Evolutionary conservation across 2,329 filamentous ascomycete genomes (phyloP).

Genomic region (Exophiala phaeomuriformis): DNA sequence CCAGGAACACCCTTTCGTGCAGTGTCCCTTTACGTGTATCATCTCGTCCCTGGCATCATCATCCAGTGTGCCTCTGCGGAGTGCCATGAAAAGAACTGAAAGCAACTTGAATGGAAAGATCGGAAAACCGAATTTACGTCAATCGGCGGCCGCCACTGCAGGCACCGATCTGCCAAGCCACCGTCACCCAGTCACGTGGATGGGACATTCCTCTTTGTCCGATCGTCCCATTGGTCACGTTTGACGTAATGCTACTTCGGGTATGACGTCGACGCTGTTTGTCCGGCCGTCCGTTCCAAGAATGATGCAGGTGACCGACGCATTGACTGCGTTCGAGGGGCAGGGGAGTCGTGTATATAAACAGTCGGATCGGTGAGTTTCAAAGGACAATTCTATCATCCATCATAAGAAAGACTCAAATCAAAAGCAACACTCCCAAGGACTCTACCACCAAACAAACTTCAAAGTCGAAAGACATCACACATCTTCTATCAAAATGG

Average conservation of each 20-base stretch:
- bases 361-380: background rate
- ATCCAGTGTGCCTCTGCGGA: background rate
- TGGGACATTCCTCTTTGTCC: too few species aligned
- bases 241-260: too few species aligned
- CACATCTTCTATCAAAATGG: constrained; percentile 20
- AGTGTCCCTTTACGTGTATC: background rate
- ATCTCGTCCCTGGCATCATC: background rate
- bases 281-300: background rate
- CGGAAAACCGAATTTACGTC: too few species aligned
- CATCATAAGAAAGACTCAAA: background rate
- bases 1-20: background rate
- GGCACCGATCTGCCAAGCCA: too few species aligned
- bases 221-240: too few species aligned
- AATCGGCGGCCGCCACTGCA: too few species aligned
- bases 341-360: constrained; percentile 7
- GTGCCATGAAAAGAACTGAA: background rate
- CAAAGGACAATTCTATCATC: background rate
- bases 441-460: background rate
- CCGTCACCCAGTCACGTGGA: too few species aligned
- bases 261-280: background rate
- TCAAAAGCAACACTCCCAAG: background rate
- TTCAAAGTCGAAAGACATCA: background rate
- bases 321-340: background rate
- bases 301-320: background rate
- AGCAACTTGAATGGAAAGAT: too few species aligned